phyloP scores from a whole-genome alignment of 2,329 filamentous ascomycete species.

The Cercospora nicotianae region DNA sequence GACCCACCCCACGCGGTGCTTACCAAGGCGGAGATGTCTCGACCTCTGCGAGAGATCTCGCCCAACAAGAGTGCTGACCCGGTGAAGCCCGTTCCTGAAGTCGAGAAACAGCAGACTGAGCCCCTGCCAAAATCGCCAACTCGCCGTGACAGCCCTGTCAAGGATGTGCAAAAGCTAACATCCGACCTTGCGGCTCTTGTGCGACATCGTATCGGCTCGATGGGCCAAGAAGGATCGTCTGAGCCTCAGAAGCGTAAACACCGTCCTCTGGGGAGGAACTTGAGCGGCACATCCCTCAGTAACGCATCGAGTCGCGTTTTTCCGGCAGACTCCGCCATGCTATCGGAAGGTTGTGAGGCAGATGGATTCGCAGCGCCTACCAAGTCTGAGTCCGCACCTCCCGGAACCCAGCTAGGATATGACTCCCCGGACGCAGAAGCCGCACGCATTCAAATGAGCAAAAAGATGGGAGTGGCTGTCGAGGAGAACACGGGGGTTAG shows the following conservation, averaged over 20 bases:
- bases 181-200: constrained; percentile 31
- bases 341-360: constrained; percentile 20
- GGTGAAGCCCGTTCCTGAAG: not conserved
- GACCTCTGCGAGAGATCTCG: constrained; percentile 33
- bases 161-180: constrained; percentile 24
- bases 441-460: constrained; percentile 35
- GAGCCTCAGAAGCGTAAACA: constrained; percentile 32
- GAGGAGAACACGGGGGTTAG: constrained; percentile 30
- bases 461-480: constrained; percentile 36
- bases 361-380: constrained; percentile 26
- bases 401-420: constrained; percentile 41
- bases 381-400: constrained; percentile 24
- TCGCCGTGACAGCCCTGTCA: constrained; percentile 12
- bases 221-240: constrained; percentile 11
- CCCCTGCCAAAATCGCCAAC: constrained; percentile 9
- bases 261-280: constrained; percentile 35
- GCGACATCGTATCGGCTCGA: constrained; percentile 19
- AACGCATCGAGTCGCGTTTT: constrained; percentile 1
- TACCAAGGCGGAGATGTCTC: not conserved
- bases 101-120: constrained; percentile 13
- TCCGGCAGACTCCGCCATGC: constrained; percentile 16
- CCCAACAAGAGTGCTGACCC: constrained; percentile 24
- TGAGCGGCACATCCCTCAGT: constrained; percentile 30
- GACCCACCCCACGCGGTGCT: not conserved
- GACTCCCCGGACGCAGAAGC: constrained; percentile 37